Base-by-base conservation (phyloP, 208 protist species). In the Acanthamoeba triangularis region DNA sequence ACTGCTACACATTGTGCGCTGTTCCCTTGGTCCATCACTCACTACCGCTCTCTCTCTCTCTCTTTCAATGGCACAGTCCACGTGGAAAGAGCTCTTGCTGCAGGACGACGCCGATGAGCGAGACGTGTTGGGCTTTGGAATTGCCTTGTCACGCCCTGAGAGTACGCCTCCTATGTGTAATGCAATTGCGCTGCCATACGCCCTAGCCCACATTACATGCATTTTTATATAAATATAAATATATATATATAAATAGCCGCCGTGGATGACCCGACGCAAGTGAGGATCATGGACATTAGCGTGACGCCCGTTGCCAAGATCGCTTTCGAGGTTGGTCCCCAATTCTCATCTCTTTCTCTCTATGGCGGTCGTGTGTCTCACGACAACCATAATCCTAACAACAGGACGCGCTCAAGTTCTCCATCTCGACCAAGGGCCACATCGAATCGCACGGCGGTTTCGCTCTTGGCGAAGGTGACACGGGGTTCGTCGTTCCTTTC, bases 221-320 rank as follows among this genome's bases (percentile, higher is more conserved):
- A 37, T 10, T 52, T 80, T 2, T 2, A n/a, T n/a, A n/a, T n/a
- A n/a, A n/a, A n/a, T n/a, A n/a, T n/a, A n/a, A n/a, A n/a, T n/a
- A n/a, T n/a, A n/a, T n/a, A n/a, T n/a, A n/a, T n/a, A 30, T 85
- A 14, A 30, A 85, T 28, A 91, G 85, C 33, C 8, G 85, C 85
- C 1, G 72, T 96, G 49, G 96, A 96, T 49, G 96, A 96, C 37
- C 96, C 96, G 56, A 96, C 96, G 33, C 93, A 96, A 80, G 69
- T 96, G 33, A 94, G 96, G 80, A 95, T 96, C n/a, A 23, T 54
- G 28, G 96, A 95, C 35, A 76, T 95, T 25, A 95, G 92, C 8
- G 72, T 94, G 0, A 96, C 96, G 2, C 90, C 94, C 23, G 13
- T 96, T 44, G 72, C 59, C 49, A 94, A 96, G 25, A 90, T 94